These are phyloP conservation scores for Zymoseptoria ardabiliae DNA, from an alignment of 2,329 filamentous ascomycete species.

Conservation along the genomic window DNA sequence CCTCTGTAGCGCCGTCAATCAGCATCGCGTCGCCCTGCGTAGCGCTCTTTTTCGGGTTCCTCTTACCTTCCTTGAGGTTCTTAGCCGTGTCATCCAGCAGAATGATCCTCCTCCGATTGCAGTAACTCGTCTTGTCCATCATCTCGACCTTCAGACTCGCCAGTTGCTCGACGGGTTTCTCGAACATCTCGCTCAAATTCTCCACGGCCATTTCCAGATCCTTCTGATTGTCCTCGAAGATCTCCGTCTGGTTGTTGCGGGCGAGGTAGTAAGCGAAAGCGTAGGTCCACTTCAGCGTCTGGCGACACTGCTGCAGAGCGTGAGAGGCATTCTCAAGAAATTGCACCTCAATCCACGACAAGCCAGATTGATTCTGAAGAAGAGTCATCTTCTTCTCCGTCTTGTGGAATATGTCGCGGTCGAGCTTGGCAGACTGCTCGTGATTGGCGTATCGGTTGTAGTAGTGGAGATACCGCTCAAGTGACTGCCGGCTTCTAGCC, in stretches of 20 bases:
- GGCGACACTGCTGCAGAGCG: conserved; percentile 90
- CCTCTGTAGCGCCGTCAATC: conserved; percentile 19
- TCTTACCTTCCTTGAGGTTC: conserved; percentile 75
- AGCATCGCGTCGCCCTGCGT: background rate
- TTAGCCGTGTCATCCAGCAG: conserved; percentile 87
- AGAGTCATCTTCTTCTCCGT: conserved; percentile 99
- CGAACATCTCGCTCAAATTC: conserved; percentile 96
- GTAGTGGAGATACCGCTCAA: conserved; percentile 97
- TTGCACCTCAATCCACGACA: conserved; percentile 99
- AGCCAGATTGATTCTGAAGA: conserved; percentile 83
- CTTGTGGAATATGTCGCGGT: conserved; percentile 92
- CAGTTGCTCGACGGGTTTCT: conserved; percentile 86
- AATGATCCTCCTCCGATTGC: conserved; percentile 84
- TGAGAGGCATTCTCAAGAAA: conserved; percentile 91
- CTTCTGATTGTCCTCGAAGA: conserved; percentile 98
- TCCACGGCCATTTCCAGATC: conserved; percentile 96
- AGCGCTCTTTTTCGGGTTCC: background rate
- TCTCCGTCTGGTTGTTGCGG: conserved; percentile 89
- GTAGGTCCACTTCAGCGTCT: conserved; percentile 98
- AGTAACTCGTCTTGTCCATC: conserved; percentile 97
- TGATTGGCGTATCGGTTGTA: conserved; percentile 99
- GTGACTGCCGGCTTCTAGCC: conserved; percentile 77
- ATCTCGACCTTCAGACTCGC: conserved; percentile 89
- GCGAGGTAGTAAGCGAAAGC: conserved; percentile 97
- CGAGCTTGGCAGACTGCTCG: conserved; percentile 91